These are phyloP conservation scores for Colletotrichum sp. DNA, from an alignment of 2,329 filamentous ascomycete genomes.

Conservation along the genomic window DNA sequence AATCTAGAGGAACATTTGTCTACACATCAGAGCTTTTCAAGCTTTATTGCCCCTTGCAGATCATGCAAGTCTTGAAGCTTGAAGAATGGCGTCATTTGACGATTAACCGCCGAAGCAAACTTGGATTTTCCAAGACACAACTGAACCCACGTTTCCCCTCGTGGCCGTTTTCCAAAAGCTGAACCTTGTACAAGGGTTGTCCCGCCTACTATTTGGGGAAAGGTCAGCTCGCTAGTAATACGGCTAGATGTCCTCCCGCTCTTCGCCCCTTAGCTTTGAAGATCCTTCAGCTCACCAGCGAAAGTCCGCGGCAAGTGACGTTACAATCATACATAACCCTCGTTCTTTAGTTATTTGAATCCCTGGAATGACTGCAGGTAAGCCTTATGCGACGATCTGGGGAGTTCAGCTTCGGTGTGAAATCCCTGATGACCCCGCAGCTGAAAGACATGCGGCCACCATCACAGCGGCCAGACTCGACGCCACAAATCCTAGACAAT, in stretches of 20 bases:
- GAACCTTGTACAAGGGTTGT: background rate
- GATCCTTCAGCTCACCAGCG: background rate
- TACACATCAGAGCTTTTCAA: background rate
- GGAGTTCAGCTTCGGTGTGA: background rate
- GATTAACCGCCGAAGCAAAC: background rate
- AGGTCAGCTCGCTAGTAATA: background rate
- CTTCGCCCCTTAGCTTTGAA: background rate
- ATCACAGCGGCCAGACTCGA: background rate
- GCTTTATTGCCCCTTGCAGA: background rate
- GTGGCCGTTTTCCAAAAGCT: background rate
- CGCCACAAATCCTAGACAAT: background rate
- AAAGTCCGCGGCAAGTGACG: background rate
- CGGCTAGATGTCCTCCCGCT: background rate
- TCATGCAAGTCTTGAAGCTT: background rate
- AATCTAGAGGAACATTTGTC: background rate
- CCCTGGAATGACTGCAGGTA: background rate
- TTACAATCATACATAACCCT: background rate
- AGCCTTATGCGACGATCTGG: background rate
- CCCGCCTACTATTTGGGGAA: background rate
- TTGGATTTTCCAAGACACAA: conserved; percentile 4
- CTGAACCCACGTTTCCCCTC: background rate
- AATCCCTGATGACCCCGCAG: background rate
- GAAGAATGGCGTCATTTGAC: conserved; percentile 2
- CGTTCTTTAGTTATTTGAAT: background rate
- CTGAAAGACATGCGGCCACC: background rate